These are phyloP conservation scores for Pyronema domesticum DNA, from an alignment of 495 filamentous ascomycete species.

Conservation along the genomic window DNA sequence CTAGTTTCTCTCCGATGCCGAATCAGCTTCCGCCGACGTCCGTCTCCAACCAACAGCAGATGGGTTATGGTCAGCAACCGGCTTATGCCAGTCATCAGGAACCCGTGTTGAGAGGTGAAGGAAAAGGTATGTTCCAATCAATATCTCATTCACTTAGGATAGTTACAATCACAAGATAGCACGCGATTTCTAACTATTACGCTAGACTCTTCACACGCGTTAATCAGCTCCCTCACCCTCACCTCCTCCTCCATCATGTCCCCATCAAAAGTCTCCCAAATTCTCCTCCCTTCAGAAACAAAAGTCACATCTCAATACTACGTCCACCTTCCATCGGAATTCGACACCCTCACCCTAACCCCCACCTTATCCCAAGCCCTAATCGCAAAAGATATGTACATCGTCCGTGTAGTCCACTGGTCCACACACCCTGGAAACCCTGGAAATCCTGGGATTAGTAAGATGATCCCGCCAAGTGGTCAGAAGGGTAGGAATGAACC, in stretches of 20 bases:
- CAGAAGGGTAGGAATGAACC: not conserved
- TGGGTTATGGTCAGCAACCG: conserved; percentile 7
- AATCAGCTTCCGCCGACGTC: too few species aligned
- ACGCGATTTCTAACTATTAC: conserved; percentile 19
- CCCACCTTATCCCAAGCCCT: conserved; percentile 12
- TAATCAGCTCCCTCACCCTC: conserved; percentile 49
- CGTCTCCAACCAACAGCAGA: too few species aligned
- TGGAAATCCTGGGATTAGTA: not conserved
- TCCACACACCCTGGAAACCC: not conserved
- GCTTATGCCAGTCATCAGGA: conserved; percentile 19
- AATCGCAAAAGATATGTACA: conserved; percentile 4
- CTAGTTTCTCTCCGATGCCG: conserved; percentile 12
- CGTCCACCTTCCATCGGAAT: conserved; percentile 16
- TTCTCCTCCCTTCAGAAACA: conserved; percentile 11
- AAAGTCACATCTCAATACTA: conserved; percentile 21
- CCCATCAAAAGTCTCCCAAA: conserved; percentile 29
- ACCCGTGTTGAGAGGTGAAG: conserved; percentile 25
- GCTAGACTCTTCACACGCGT: conserved; percentile 36
- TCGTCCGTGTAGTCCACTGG: not conserved
- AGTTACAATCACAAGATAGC: conserved; percentile 13
- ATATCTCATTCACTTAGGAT: too few species aligned
- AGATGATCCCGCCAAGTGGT: not conserved
- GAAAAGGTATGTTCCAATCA: conserved; percentile 14
- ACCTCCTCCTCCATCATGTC: conserved; percentile 42
- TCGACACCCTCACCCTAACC: conserved; percentile 12